A percentile compares a stretch with the other conserved stretches of the same genome.
phyloP scores from a whole-genome alignment of 2,329 filamentous ascomycete species.

The Beauveria australis region DNA sequence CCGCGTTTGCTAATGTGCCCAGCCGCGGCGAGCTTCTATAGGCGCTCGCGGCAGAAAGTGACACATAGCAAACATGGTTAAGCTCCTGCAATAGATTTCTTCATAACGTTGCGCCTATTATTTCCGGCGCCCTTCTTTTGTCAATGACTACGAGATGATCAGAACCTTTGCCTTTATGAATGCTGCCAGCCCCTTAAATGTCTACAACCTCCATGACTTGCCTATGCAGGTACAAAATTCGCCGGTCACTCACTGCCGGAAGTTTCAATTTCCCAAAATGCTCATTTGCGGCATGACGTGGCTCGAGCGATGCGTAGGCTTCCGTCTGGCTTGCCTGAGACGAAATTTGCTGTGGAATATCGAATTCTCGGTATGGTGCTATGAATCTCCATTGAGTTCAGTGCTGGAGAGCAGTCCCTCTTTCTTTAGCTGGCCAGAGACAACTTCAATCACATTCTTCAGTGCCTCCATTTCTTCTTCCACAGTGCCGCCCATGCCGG shows the following conservation, averaged over 20 bases:
- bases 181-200: too few relatives aligned
- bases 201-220: too few relatives aligned
- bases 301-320: background rate
- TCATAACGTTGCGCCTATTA: too few relatives aligned
- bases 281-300: background rate
- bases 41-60: too few relatives aligned
- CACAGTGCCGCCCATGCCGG: constrained; percentile 68
- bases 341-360: background rate
- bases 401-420: constrained; percentile 4
- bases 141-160: too few relatives aligned
- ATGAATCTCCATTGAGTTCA: background rate
- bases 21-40: too few relatives aligned
- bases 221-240: too few relatives aligned
- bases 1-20: too few relatives aligned
- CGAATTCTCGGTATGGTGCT: background rate
- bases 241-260: background rate
- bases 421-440: constrained; percentile 30
- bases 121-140: too few relatives aligned
- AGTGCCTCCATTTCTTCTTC: constrained; percentile 95
- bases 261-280: background rate
- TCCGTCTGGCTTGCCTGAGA: background rate
- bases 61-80: too few relatives aligned
- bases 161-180: too few relatives aligned
- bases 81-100: too few relatives aligned
- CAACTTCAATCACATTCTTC: constrained; percentile 61